Percentiles rank a stretch among this genome's conserved stretches.
These are phyloP conservation scores for Hirschfeldia incana DNA, from an alignment of 345 rosid genomes.

Conservation along the genomic window DNA sequence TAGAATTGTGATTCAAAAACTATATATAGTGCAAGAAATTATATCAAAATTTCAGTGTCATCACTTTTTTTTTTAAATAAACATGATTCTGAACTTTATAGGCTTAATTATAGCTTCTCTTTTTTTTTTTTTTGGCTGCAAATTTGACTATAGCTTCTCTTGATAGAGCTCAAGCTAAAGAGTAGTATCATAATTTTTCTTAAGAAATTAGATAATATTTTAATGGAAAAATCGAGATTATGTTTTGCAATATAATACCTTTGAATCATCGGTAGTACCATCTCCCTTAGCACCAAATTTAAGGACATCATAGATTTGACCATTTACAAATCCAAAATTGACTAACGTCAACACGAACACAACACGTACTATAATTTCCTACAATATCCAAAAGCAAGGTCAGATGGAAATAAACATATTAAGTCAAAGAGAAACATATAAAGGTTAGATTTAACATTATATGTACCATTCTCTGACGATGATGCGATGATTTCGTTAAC, in stretches of 20 bases:
- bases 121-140: not conserved
- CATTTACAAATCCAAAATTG: constrained; percentile 4
- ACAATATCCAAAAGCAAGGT: constrained; percentile 6
- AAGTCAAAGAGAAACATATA: not conserved
- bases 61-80: not conserved
- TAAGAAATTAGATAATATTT: not conserved
- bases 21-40: not conserved
- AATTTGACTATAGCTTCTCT: not conserved
- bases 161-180: not conserved
- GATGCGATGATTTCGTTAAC: not conserved
- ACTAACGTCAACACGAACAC: constrained; percentile 7
- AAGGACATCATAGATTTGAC: constrained; percentile 27
- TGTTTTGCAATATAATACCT: constrained; percentile 7
- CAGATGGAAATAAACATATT: not conserved
- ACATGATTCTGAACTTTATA: not conserved
- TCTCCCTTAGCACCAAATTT: constrained; percentile 34
- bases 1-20: not conserved
- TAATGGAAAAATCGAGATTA: not conserved
- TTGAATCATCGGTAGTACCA: constrained; percentile 24
- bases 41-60: not conserved
- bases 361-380: constrained; percentile 3
- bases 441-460: not conserved
- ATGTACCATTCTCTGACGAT: constrained; percentile 23
- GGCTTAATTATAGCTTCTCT: not conserved
- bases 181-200: not conserved